phyloP scores from a whole-genome alignment of 2,329 filamentous ascomycete species.

The Sporothrix phasma region DNA sequence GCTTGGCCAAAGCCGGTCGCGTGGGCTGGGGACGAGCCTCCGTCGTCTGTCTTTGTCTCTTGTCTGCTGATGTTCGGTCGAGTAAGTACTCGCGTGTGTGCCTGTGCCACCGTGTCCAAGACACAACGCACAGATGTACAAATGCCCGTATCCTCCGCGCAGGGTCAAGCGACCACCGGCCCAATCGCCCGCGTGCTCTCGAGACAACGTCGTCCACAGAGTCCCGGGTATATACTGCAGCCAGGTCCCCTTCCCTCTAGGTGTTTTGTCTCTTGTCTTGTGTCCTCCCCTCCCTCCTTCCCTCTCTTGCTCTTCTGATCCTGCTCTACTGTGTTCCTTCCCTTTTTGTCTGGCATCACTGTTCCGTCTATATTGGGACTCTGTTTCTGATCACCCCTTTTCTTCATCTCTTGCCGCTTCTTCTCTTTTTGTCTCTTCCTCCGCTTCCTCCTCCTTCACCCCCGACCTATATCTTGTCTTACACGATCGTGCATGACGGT shows the following conservation, averaged over 20 bases:
- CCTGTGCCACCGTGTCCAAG: neutral
- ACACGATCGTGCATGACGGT: conserved; percentile 3
- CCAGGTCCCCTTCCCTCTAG: neutral
- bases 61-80: neutral
- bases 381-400: too few species aligned
- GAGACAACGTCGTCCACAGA: conserved; percentile 12
- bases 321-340: neutral
- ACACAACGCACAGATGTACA: neutral
- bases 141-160: neutral
- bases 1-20: neutral
- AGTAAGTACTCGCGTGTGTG: conserved; percentile 2
- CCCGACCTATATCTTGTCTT: neutral
- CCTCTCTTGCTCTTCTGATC: neutral
- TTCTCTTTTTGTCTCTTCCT: conserved; percentile 2
- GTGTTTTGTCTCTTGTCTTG: neutral
- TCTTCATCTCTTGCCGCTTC: too few species aligned
- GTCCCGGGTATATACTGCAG: conserved; percentile 15
- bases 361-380: too few species aligned
- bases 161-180: conserved; percentile 12
- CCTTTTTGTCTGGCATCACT: too few species aligned
- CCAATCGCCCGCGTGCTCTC: conserved; percentile 11
- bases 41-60: neutral
- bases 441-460: neutral
- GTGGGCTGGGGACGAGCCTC: conserved; percentile 7
- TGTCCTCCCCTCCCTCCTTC: neutral